A percentile compares a stretch with the other conserved stretches of the same genome.
Evolutionary conservation across 139 green algal genomes (phyloP).

Genomic region (Picochlorum sp.): DNA sequence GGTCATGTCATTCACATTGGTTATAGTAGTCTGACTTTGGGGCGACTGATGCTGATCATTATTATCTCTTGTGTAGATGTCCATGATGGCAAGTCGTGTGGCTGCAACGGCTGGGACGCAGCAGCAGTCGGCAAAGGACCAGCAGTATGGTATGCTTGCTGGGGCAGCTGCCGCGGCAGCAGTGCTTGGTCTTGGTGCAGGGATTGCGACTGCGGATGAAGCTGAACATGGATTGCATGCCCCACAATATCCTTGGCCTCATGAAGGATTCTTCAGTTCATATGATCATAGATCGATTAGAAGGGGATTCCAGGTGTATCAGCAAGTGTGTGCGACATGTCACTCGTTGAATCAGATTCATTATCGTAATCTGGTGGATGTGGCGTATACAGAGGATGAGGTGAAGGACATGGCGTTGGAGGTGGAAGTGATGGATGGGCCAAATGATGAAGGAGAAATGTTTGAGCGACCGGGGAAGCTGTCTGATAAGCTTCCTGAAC

Average conservation of each 20-base stretch:
- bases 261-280: slow-evolving; percentile 80
- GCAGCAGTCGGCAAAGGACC: neutral
- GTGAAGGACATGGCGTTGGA: slow-evolving; percentile 88
- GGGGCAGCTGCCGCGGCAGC: slow-evolving; percentile 12
- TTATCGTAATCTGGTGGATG: slow-evolving; percentile 92
- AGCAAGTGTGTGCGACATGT: slow-evolving; percentile 92
- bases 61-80: too few species aligned
- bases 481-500: slow-evolving; percentile 77
- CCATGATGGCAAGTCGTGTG: neutral
- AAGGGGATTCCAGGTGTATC: slow-evolving; percentile 78
- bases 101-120: neutral
- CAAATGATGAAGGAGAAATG: slow-evolving; percentile 98
- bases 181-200: slow-evolving; percentile 17
- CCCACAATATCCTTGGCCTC: slow-evolving; percentile 79
- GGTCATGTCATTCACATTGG: too few species aligned
- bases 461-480: slow-evolving; percentile 83
- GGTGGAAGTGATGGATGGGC: slow-evolving; percentile 84
- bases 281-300: slow-evolving; percentile 94
- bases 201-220: slow-evolving; percentile 60
- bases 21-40: too few species aligned
- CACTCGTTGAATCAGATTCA: slow-evolving; percentile 89
- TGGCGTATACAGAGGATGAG: slow-evolving; percentile 97
- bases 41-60: too few species aligned
- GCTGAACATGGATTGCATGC: slow-evolving; percentile 87
- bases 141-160: neutral